Conservation (phyloP, 257 asterid species). For the Plantago ovata region DNA sequence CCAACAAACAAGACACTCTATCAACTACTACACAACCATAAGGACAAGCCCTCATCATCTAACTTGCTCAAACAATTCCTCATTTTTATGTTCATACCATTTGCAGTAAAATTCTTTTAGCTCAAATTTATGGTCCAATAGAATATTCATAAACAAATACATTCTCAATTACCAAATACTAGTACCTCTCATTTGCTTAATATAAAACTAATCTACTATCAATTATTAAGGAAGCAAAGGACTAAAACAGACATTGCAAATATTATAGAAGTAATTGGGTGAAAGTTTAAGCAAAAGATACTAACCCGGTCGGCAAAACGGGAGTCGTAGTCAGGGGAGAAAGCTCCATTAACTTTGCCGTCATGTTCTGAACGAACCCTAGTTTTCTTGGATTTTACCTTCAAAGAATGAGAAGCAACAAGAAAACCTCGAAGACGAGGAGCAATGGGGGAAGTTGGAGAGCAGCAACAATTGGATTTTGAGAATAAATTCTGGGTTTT, state of each 20-base stretch:
- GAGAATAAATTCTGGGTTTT: conserved; percentile 33
- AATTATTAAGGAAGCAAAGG: too few relatives aligned
- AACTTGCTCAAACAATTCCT: too few relatives aligned
- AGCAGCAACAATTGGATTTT: conserved; percentile 19
- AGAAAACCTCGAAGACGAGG: conserved; percentile 28
- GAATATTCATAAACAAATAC: background rate
- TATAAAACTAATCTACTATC: background rate
- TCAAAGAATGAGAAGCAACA: conserved; percentile 23
- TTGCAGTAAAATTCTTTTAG: background rate
- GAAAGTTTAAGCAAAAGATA: background rate
- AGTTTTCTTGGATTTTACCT: conserved; percentile 25
- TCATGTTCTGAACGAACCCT: conserved; percentile 82
- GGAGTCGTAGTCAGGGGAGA: conserved; percentile 74
- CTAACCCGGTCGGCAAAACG: conserved; percentile 85
- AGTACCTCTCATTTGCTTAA: background rate
- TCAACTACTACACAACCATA: too few relatives aligned
- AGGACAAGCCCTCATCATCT: too few relatives aligned
- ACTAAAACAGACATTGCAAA: background rate
- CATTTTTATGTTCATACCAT: too few relatives aligned
- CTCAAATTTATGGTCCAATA: background rate
- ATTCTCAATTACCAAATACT: background rate
- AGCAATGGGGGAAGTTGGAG: conserved; percentile 24
- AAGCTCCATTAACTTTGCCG: conserved; percentile 60
- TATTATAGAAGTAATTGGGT: conserved; percentile 7
- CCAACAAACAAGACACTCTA: too few relatives aligned